Base-by-base conservation (phyloP, 2,329 filamentous ascomycete genomes). In the Alternaria angustiovoidea region DNA sequence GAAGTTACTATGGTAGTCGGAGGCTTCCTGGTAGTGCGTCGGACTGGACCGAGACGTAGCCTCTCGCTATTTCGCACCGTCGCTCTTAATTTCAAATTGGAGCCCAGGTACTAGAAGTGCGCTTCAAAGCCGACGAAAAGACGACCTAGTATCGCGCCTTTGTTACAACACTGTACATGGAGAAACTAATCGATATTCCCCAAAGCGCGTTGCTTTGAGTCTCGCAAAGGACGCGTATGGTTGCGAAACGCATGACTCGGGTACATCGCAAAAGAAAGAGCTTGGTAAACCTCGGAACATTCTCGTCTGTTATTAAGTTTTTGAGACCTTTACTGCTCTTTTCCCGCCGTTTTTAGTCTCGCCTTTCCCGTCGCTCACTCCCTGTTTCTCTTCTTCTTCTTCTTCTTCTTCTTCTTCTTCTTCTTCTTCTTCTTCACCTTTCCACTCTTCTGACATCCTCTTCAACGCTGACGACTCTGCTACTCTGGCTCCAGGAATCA, bases 31-130 rank as follows among this genome's bases (percentile, higher is more conserved):
- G 30, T 48, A 24, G 46, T 36, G 46, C 46, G 34, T 49, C 20
- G 46, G 46, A 48, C 46, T 48, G 46, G 18, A 18, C 30, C 46
- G 46, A 24, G 20, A 24, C 46, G 46, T 49, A 24, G 46, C 46
- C 30, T 38, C 7, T 38, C 46, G 46, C 18, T 20, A 22, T 49
- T 14, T 49, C 14, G 20, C 20, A 49, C 46, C 46, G 46, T 36
- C 32, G 32, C 14, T 24, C 16, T 36, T 36, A 22, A 24, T 49
- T n/a, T 49, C 46, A 16, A 49, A 49, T 49, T 32, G 32, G 46
- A 36, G 46, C 18, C 20, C 11, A 22, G 18, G 16, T 18, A 24
- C 14, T 14, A 20, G 22, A 20, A 36, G 46, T 22, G 46, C 46
- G 46, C 8, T 48, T 32, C n/a, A n/a, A 20, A 48, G 44, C 30